Evolutionary conservation across 352 stramenopile genomes (phyloP).

Genomic region (Phytophthora cajani): DNA sequence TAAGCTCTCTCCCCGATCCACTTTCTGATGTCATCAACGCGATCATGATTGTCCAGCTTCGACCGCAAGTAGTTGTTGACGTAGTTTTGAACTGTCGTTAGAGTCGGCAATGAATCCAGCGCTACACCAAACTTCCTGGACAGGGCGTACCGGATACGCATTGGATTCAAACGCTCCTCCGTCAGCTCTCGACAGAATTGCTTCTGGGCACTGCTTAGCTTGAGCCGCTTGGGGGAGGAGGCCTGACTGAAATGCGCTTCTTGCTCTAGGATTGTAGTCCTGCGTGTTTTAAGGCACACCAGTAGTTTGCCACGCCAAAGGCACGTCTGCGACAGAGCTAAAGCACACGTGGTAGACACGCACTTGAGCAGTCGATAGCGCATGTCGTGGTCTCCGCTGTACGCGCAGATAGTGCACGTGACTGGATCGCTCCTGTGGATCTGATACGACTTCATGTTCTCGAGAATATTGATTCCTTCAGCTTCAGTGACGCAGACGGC

Average conservation of each 20-base stretch:
- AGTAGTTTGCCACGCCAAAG: neutral
- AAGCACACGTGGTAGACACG: neutral
- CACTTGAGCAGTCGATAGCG: neutral
- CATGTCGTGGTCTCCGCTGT: neutral
- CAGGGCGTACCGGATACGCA: conserved; percentile 9
- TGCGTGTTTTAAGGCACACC: too few relatives aligned
- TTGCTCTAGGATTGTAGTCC: too few relatives aligned
- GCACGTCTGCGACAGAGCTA: neutral
- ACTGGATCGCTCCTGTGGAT: neutral
- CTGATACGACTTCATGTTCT: neutral
- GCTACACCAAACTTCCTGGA: conserved; percentile 5
- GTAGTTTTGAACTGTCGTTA: conserved; percentile 7
- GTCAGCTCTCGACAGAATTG: conserved; percentile 5
- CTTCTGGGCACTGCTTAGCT: conserved; percentile 3
- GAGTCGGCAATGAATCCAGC: neutral
- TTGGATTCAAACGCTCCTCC: neutral
- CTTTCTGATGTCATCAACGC: conserved; percentile 4
- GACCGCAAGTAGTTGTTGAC: conserved; percentile 13
- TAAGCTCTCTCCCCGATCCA: neutral
- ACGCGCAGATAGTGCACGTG: neutral
- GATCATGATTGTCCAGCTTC: conserved; percentile 8
- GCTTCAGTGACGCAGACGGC: neutral
- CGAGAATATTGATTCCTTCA: neutral
- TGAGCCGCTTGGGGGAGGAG: neutral
- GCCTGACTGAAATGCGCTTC: neutral